Conservation (phyloP, 1,284 basidiomycete genomes). For the Boletus subluridellus region DNA sequence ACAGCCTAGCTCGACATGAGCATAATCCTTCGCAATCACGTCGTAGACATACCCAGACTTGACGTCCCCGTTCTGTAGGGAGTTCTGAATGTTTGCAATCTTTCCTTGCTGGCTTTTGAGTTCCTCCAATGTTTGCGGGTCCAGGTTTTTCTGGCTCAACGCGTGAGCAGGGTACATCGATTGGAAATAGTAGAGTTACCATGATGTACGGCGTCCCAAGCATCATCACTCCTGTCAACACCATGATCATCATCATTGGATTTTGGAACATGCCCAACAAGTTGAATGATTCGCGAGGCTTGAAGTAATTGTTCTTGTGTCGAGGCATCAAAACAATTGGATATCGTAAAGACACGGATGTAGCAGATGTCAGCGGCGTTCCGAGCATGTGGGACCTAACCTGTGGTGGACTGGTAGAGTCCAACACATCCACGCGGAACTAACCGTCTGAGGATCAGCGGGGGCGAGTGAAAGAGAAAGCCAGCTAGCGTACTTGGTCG, state of each 20-base stretch:
- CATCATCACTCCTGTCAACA: slow-evolving; percentile 66
- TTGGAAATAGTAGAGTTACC: slow-evolving; percentile 40
- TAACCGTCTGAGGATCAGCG: slow-evolving; percentile 8
- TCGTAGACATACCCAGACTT: slow-evolving; percentile 47
- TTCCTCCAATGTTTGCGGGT: slow-evolving; percentile 72
- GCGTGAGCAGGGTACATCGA: slow-evolving; percentile 8
- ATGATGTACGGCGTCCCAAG: slow-evolving; percentile 78
- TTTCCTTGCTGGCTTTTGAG: slow-evolving; percentile 66
- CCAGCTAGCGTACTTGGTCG: slow-evolving; percentile 53
- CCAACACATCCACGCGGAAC: slow-evolving; percentile 56
- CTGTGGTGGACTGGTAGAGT: slow-evolving; percentile 45
- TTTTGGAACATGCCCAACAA: slow-evolving; percentile 76
- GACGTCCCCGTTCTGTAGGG: slow-evolving; percentile 56
- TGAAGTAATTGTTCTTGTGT: slow-evolving; percentile 61
- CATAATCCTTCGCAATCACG: slow-evolving; percentile 5
- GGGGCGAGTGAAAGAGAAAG: background rate
- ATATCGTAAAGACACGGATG: slow-evolving; percentile 58
- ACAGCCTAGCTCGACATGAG: slow-evolving; percentile 35
- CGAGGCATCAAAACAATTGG: slow-evolving; percentile 58
- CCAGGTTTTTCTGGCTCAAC: slow-evolving; percentile 65
- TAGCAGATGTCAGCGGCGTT: slow-evolving; percentile 62
- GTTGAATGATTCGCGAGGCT: slow-evolving; percentile 70
- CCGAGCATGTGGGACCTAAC: slow-evolving; percentile 64
- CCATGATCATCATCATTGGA: slow-evolving; percentile 87
- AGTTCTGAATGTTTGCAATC: slow-evolving; percentile 55